Conservation (phyloP, 345 rosid genomes). For the Gossypium longicalyx region DNA sequence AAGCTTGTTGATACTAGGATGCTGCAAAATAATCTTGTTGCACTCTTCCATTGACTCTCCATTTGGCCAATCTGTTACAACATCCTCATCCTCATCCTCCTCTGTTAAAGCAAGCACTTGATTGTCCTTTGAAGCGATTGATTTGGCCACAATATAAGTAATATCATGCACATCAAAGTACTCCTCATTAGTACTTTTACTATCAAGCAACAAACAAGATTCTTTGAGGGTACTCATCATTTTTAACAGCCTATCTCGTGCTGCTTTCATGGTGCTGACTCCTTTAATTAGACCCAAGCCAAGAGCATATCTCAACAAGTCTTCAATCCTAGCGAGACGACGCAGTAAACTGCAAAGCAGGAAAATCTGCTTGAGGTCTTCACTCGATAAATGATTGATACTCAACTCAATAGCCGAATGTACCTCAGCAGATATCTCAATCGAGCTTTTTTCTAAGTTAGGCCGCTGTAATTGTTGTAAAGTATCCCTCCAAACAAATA, state of each 20-base stretch:
- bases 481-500: neutral
- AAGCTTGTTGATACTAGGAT: neutral
- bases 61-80: neutral
- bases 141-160: conserved; percentile 4
- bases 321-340: accelerated
- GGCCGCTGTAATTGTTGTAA: neutral
- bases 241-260: neutral
- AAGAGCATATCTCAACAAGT: conserved; percentile 8
- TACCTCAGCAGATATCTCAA: neutral
- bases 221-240: conserved; percentile 16
- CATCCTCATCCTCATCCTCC: neutral
- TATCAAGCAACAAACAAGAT: conserved; percentile 15
- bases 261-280: neutral
- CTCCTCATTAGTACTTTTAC: neutral
- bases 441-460: neutral
- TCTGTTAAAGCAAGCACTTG: neutral
- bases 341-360: conserved; percentile 7
- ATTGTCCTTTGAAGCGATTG: conserved; percentile 13
- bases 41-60: neutral
- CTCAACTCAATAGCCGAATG: neutral
- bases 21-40: neutral
- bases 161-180: conserved; percentile 17
- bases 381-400: neutral
- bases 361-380: conserved; percentile 15
- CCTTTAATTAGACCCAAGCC: conserved; percentile 20